Base-by-base conservation (phyloP, 1,139 yeast species). In the Casaregolazyma lundiana region DNA sequence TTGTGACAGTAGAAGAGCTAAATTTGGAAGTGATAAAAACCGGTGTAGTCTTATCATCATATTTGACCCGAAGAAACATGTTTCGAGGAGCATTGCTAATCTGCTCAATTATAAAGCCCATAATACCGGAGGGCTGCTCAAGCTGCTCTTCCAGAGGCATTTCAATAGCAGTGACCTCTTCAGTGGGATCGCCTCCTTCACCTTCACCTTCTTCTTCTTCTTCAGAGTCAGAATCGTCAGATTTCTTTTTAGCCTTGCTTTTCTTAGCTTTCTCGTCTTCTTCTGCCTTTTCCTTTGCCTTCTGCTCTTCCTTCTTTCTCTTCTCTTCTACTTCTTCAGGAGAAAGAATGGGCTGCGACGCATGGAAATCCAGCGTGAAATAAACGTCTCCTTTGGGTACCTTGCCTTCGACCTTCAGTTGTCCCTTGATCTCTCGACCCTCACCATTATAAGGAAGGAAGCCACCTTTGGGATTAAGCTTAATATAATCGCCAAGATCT, bases 341-440 rank as follows among this genome's bases (percentile, higher is more conserved):
- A 29, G 88, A 78, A 72, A 83, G 73, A 6, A 89, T 84, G 11
- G 90, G 88, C 47, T 84, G 66, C 15, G 83, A 69, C 20, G 98
- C 97, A 66, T 79, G 88, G 71, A 92, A 92, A 2, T 94, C 77
- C 45, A 85, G 70, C 9, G 80, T 73, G 64, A 86, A 92, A 11
- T 80, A 75, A 32, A 92, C 72, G 17, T 75, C 67, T 61, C 98
- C 98, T 69, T 85, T 85, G 38, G 95, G 80, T 15, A 92, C 89
- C 61, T 81, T 84, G 53, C 67, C 69, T 56, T 76, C 80, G 59
- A 80, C 79, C 38, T 83, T 77, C 55, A 92, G 72, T 54, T 77
- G 76, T 43, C 82, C 80, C 6, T 73, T 76, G 53, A 75, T 69
- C 47, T 80, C 77, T 9, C 74, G 69, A 53, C 81, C 84, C 40